Conservation (phyloP, 1,284 basidiomycete genomes). For the Apiotrichum sp. region DNA sequence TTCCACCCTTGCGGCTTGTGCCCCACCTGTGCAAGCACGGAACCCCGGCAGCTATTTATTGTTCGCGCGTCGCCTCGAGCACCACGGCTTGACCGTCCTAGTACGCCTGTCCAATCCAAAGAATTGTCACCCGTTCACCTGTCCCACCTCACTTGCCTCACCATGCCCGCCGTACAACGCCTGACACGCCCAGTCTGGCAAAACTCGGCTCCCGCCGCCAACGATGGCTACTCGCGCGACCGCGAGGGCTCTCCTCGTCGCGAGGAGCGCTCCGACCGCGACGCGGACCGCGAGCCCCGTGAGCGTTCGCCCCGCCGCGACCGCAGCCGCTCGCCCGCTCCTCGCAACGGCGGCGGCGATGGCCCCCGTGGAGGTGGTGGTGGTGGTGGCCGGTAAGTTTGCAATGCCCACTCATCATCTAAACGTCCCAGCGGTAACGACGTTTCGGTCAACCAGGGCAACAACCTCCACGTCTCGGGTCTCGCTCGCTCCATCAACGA, state of each 20-base stretch:
- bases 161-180: slow-evolving; percentile 1
- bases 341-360: slow-evolving; percentile 25
- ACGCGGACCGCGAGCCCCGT: not conserved
- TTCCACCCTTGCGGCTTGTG: too few relatives aligned
- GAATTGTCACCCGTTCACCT: not conserved
- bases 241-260: slow-evolving; percentile 24
- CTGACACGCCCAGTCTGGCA: slow-evolving; percentile 37
- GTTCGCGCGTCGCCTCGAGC: too few relatives aligned
- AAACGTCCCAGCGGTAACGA: slow-evolving; percentile 28
- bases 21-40: too few relatives aligned
- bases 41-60: too few relatives aligned
- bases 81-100: too few relatives aligned
- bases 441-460: slow-evolving; percentile 71
- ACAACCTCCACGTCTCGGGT: slow-evolving; percentile 93
- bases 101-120: too few relatives aligned
- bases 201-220: slow-evolving; percentile 22
- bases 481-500: slow-evolving; percentile 74
- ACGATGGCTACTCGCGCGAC: slow-evolving; percentile 18
- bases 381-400: not conserved
- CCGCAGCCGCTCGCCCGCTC: slow-evolving; percentile 27
- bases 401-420: not conserved
- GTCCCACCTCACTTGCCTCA: not conserved
- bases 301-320: slow-evolving; percentile 23
- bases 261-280: slow-evolving; percentile 10
- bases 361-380: slow-evolving; percentile 12